phyloP scores from a whole-genome alignment of 371 early-diverging fungal genomes.

The Saksenaea oblongispora region DNA sequence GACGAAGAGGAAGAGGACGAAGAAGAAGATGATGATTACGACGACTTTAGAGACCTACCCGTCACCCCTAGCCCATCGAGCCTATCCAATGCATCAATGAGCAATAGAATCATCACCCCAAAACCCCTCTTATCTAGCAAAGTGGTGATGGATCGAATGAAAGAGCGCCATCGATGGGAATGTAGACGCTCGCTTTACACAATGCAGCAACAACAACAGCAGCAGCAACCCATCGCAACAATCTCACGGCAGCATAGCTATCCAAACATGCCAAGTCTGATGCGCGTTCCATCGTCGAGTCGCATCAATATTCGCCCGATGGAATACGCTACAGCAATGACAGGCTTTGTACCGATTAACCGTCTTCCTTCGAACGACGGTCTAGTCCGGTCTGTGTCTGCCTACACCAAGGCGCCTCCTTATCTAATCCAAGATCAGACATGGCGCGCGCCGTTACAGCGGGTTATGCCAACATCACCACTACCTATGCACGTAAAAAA shows the following conservation, averaged over 20 bases:
- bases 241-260: not conserved
- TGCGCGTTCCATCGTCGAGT: not conserved
- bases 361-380: not conserved
- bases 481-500: not conserved
- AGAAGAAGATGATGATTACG: not conserved
- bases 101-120: not conserved
- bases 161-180: not conserved
- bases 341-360: not conserved
- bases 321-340: not conserved
- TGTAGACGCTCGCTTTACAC: not conserved
- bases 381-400: not conserved
- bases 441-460: not conserved
- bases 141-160: slow-evolving; percentile 1
- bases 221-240: not conserved
- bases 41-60: not conserved
- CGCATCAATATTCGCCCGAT: not conserved
- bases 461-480: not conserved
- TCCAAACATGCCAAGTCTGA: not conserved
- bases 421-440: not conserved
- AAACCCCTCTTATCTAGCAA: not conserved
- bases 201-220: not conserved
- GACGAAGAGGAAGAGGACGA: not conserved
- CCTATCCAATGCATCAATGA: not conserved
- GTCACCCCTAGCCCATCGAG: not conserved
- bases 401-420: not conserved